Evolutionary conservation across 306 rosid genomes (phyloP).

Genomic region (Quercus mongolica): DNA sequence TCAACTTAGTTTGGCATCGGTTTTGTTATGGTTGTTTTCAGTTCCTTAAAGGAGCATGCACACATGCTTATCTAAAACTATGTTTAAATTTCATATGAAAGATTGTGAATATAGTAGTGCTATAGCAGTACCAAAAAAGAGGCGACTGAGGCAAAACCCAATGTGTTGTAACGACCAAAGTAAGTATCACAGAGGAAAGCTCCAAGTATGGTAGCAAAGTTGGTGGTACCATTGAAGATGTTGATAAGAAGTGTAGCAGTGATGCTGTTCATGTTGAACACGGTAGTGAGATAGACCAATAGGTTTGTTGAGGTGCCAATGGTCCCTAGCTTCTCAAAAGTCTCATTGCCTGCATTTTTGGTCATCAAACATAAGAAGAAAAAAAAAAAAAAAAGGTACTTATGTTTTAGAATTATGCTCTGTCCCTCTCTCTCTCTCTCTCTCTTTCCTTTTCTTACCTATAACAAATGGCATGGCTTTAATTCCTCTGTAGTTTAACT

Average conservation of each 20-base stretch:
- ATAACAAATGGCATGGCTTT: background rate
- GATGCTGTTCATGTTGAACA: background rate
- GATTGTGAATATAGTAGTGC: background rate
- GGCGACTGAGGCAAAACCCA: background rate
- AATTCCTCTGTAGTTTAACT: background rate
- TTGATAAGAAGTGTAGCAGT: background rate
- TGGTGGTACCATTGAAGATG: background rate
- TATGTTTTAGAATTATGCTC: no score
- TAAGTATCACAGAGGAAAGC: background rate
- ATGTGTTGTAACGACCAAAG: background rate
- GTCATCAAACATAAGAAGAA: background rate
- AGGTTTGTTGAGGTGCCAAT: background rate
- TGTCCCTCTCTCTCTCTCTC: no score
- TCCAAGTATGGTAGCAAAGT: background rate
- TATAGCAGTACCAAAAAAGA: background rate
- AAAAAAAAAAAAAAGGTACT: background rate
- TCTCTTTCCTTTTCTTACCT: background rate
- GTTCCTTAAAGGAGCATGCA: no score
- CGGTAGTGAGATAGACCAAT: background rate
- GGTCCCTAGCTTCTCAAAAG: background rate
- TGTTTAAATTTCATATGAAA: background rate
- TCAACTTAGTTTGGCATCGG: no score
- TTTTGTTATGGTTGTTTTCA: no score
- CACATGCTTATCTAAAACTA: no score
- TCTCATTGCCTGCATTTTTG: background rate